Conservation (phyloP, 768 basidiomycete genomes). For the Hygrophoropsis aurantiaca region DNA sequence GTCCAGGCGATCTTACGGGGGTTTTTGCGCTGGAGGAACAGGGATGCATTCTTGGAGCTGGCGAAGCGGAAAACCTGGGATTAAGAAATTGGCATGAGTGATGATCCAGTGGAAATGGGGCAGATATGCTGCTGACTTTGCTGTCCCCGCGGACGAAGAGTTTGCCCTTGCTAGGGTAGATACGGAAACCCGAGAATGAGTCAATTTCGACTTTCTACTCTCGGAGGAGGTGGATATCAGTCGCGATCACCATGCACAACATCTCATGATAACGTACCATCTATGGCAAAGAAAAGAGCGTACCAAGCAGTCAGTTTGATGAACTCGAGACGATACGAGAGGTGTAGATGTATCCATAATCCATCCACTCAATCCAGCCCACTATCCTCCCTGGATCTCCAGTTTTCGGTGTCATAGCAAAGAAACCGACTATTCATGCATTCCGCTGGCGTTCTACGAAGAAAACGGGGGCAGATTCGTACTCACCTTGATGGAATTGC, state of each 20-base stretch:
- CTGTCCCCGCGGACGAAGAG: constrained; percentile 94
- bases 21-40: constrained; percentile 99
- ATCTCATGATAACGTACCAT: constrained; percentile 21
- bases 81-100: too few species aligned
- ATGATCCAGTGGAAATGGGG: not conserved
- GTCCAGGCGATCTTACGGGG: constrained; percentile 99
- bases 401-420: constrained; percentile 5
- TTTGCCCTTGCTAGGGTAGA: constrained; percentile 98
- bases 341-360: constrained; percentile 36
- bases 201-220: constrained; percentile 96
- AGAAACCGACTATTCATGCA: constrained; percentile 3
- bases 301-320: constrained; percentile 15
- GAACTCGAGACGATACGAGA: constrained; percentile 7
- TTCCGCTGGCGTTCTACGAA: constrained; percentile 9
- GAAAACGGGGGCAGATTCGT: constrained; percentile 27
- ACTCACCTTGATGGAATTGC: constrained; percentile 63
- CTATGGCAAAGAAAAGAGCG: constrained; percentile 6
- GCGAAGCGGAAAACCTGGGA: constrained; percentile 92
- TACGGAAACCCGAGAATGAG: constrained; percentile 94
- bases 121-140: constrained; percentile 60
- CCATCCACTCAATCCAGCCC: constrained; percentile 42
- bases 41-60: constrained; percentile 88
- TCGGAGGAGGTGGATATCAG: constrained; percentile 10
- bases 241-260: not conserved
- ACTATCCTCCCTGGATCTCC: constrained; percentile 16